Evolutionary conservation across 768 basidiomycete species (phyloP).

Genomic region (Rhizopogon vesiculosus): DNA sequence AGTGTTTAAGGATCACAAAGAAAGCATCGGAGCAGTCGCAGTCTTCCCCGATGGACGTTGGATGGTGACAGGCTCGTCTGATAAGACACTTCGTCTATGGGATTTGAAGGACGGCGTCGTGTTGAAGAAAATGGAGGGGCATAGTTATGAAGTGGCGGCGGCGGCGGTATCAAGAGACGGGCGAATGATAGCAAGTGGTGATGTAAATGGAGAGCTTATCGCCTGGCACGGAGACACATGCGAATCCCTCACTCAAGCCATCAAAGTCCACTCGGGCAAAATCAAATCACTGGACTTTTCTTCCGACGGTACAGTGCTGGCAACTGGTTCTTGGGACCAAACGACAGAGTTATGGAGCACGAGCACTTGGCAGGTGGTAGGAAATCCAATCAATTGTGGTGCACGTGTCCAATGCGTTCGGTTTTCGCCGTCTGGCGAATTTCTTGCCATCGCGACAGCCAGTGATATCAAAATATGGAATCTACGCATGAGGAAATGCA

Average conservation of each 20-base stretch:
- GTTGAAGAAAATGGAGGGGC: not conserved
- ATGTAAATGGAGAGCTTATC: accelerated
- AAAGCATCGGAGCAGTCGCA: not conserved
- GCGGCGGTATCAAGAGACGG: not conserved
- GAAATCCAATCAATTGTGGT: not conserved
- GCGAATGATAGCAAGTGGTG: not conserved
- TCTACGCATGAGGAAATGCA: not conserved
- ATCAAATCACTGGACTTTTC: not conserved
- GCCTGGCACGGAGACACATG: not conserved
- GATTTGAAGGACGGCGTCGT: not conserved
- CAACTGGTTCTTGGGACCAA: not conserved
- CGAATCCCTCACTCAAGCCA: not conserved
- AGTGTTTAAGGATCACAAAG: not conserved
- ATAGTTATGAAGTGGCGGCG: not conserved
- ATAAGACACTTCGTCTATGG: not conserved
- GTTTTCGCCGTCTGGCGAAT: not conserved
- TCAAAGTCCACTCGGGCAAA: not conserved
- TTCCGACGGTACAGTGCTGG: not conserved
- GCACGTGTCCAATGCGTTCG: not conserved
- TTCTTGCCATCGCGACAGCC: not conserved
- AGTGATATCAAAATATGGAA: not conserved
- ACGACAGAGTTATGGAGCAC: not conserved
- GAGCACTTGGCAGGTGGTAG: not conserved
- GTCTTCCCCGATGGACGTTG: not conserved
- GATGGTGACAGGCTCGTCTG: not conserved